Evolutionary conservation across 108 stramenopile genomes (phyloP), one percentile per base, ranked within the genome.

Genomic region (Phaeodactylum tricornutum): DNA sequence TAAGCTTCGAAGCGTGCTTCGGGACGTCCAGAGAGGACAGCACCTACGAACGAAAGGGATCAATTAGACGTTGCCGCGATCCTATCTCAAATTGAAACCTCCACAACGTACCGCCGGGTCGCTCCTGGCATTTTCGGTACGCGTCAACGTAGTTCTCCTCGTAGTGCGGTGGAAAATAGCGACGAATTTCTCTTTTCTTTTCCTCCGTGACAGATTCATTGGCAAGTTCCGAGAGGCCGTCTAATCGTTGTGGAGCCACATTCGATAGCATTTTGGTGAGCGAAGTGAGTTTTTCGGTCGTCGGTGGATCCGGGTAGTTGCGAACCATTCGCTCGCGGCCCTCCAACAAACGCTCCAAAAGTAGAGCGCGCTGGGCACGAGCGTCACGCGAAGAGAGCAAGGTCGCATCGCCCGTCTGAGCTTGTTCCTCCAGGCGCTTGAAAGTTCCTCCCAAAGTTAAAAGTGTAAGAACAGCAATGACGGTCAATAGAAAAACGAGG

Each of bases 1-100:
- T 84, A 90, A 0, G 84, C 79, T 49, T 90, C 88, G 49, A 75
- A 90, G 15, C 84, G 76, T 7, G 79, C 75, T 44, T 81, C 71
- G 15, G 88, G 88, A 6, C 61, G 55, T 30, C 84, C 88, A 24
- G 73, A 57, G 7, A 90, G 41, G 2, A 72, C 71, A 4, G 61
- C 56, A 27, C 82, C 80, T 81, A n/a, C 31, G 24, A 55, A 26
- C 8, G 37, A 39, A 43, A 44, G 16, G 21, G 26, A 42, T n/a
- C n/a, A n/a, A n/a, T n/a, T n/a, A n/a, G n/a, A n/a, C n/a, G n/a
- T n/a, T n/a, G n/a, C n/a, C n/a, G n/a, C n/a, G n/a, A n/a, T n/a
- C n/a, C n/a, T n/a, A n/a, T n/a, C n/a, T n/a, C n/a, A n/a, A n/a
- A n/a, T n/a, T n/a, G n/a, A n/a, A n/a, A n/a, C n/a, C n/a, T n/a